phyloP scores from a whole-genome alignment of 208 protist species.

The Acanthamoeba royreba region DNA sequence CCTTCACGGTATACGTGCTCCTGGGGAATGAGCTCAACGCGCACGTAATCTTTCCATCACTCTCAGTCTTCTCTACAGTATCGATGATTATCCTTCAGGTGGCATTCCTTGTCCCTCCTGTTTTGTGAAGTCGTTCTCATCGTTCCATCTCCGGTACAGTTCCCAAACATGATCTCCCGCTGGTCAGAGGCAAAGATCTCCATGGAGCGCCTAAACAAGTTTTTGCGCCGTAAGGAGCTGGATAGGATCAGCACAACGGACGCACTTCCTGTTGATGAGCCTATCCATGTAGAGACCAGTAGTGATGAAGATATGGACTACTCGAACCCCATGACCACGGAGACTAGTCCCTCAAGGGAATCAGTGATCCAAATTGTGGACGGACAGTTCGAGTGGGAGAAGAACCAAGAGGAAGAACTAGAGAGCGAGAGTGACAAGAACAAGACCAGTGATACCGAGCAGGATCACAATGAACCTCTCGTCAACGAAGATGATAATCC shows the following conservation, averaged over 20 bases:
- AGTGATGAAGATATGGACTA: neutral
- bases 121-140: no score
- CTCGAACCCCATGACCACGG: neutral
- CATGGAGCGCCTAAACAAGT: conserved; percentile 52
- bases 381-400: neutral
- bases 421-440: neutral
- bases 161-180: conserved; percentile 49
- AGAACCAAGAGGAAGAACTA: neutral
- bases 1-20: neutral
- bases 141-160: no score
- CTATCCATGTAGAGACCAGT: neutral
- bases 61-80: neutral
- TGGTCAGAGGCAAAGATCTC: conserved; percentile 49
- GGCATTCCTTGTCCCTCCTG: no score
- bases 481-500: no score
- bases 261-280: neutral
- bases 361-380: neutral
- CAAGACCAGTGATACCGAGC: neutral
- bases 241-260: neutral
- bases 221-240: neutral
- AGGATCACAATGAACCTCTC: no score
- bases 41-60: neutral
- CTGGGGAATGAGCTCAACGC: neutral
- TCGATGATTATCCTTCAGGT: neutral
- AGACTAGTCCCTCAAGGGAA: neutral